Percentiles rank a stretch among this genome's conserved stretches.
Conservation (phyloP, 805 yeast genomes). For the Starmerella powellii region DNA sequence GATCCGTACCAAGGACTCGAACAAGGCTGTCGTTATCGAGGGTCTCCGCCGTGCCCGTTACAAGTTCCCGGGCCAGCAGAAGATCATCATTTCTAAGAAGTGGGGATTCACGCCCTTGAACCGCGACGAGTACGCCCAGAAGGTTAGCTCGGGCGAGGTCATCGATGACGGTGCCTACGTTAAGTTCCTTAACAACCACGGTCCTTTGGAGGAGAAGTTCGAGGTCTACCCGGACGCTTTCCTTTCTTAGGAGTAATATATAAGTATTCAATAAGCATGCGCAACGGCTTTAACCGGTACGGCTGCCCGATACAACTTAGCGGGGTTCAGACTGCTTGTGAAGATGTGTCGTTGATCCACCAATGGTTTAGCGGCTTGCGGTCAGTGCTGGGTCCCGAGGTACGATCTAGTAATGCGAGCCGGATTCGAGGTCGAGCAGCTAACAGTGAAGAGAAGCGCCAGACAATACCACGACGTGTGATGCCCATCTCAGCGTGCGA, state of each 20-base stretch:
- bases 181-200: slow-evolving; percentile 94
- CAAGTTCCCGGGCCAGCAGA: slow-evolving; percentile 99
- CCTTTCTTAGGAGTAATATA: too few relatives aligned
- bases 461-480: too few relatives aligned
- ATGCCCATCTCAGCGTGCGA: too few relatives aligned
- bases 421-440: too few relatives aligned
- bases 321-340: too few relatives aligned
- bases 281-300: background rate
- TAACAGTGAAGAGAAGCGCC: too few relatives aligned
- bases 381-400: too few relatives aligned
- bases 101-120: slow-evolving; percentile 99
- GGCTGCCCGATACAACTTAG: too few relatives aligned
- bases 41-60: slow-evolving; percentile 99
- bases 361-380: too few relatives aligned
- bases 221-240: slow-evolving; percentile 72
- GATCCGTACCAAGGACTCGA: slow-evolving; percentile 94
- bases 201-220: slow-evolving; percentile 86
- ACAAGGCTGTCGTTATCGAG: slow-evolving; percentile 96
- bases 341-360: too few relatives aligned
- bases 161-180: slow-evolving; percentile 99
- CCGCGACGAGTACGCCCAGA: slow-evolving; percentile 92
- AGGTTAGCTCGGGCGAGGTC: slow-evolving; percentile 95
- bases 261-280: background rate
- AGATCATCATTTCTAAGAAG: slow-evolving; percentile 97
- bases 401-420: too few relatives aligned